phyloP scores from a whole-genome alignment of 495 filamentous ascomycete genomes.

The Aspergillus avenaceus region DNA sequence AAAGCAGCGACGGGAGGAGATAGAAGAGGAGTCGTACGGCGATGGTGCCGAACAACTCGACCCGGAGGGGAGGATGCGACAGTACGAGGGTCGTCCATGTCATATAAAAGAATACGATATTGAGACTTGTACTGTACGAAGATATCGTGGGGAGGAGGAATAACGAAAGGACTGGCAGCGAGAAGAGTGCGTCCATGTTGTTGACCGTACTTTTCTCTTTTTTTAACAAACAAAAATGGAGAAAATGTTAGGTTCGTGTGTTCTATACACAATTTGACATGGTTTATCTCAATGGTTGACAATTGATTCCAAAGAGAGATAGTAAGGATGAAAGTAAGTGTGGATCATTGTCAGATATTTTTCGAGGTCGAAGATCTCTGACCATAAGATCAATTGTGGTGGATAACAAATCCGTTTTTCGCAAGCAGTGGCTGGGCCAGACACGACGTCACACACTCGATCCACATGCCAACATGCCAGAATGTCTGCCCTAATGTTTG shows the following conservation, averaged over 20 bases:
- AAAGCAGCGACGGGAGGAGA: slow-evolving; percentile 66
- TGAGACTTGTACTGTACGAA: slow-evolving; percentile 72
- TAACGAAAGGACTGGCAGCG: slow-evolving; percentile 65
- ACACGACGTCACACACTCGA: background rate
- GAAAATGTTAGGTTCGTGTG: no score
- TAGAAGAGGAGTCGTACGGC: slow-evolving; percentile 68
- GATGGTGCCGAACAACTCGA: slow-evolving; percentile 69
- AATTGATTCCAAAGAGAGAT: no score
- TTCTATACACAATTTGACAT: no score
- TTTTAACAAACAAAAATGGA: no score
- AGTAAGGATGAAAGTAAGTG: no score
- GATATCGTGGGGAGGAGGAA: slow-evolving; percentile 53
- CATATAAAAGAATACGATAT: slow-evolving; percentile 83
- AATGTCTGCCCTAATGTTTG: background rate
- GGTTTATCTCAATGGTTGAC: no score
- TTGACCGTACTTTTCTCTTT: background rate
- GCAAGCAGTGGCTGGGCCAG: no score
- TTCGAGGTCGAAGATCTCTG: no score
- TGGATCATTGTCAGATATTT: no score
- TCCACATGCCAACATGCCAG: background rate
- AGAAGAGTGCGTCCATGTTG: slow-evolving; percentile 59
- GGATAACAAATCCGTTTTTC: no score
- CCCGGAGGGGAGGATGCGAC: slow-evolving; percentile 67
- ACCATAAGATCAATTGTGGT: no score
- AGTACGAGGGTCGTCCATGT: slow-evolving; percentile 84